phyloP scores from a whole-genome alignment of 345 rosid genomes.

The Orychophragmus violaceus region DNA sequence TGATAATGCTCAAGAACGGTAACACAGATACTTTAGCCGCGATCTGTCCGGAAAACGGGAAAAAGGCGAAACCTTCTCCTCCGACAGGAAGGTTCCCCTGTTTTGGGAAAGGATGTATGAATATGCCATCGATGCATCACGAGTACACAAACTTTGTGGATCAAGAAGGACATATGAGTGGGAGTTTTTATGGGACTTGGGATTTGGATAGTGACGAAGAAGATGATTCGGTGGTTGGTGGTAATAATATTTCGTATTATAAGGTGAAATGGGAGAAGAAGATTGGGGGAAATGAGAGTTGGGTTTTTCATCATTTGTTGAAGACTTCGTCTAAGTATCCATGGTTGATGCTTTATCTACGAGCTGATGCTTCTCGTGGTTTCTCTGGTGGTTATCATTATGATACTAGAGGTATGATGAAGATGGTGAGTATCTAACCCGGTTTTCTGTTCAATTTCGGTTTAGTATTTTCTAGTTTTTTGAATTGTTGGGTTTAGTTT shows the following conservation, averaged over 20 bases:
- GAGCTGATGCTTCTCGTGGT: conserved; percentile 52
- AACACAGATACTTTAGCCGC: conserved; percentile 52
- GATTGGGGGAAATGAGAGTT: conserved; percentile 43
- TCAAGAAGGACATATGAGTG: conserved; percentile 33
- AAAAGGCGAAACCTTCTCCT: conserved; percentile 40
- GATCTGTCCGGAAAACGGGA: conserved; percentile 52
- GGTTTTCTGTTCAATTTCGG: background rate
- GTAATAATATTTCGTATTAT: conserved; percentile 38
- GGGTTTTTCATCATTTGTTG: conserved; percentile 49
- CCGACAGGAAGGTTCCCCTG: conserved; percentile 49
- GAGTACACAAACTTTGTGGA: conserved; percentile 39
- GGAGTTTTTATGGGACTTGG: conserved; percentile 58
- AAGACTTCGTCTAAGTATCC: conserved; percentile 59
- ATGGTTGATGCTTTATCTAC: conserved; percentile 60
- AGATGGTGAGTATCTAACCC: conserved; percentile 34
- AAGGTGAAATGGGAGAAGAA: conserved; percentile 46
- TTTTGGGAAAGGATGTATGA: conserved; percentile 65
- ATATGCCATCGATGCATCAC: conserved; percentile 53
- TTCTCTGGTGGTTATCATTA: conserved; percentile 58
- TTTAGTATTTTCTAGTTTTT: no score
- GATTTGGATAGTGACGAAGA: conserved; percentile 45
- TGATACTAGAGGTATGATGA: conserved; percentile 55
- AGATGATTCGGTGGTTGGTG: conserved; percentile 15
- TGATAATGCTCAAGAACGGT: conserved; percentile 64
- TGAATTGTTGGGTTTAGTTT: no score